These are phyloP conservation scores for Aspergillus sp. DNA, from an alignment of 2,329 filamentous ascomycete genomes.

Conservation along the genomic window DNA sequence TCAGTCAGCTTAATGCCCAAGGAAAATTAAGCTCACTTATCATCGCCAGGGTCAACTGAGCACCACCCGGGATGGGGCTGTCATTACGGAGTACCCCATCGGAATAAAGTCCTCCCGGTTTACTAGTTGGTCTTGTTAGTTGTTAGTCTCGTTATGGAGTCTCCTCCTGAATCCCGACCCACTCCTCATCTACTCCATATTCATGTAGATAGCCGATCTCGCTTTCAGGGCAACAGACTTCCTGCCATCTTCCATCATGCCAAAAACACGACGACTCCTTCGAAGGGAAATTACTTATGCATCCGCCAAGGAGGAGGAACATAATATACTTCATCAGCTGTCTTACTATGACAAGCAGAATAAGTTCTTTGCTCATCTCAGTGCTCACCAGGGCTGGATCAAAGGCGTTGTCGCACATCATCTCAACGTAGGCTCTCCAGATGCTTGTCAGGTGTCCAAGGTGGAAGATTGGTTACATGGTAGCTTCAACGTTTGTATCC, in stretches of 20 bases:
- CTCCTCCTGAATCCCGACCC: too few species aligned
- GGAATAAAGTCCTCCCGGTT: too few species aligned
- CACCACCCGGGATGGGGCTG: too few species aligned
- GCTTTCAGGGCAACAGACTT: not conserved
- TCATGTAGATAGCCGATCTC: too few species aligned
- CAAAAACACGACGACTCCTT: conserved; percentile 12
- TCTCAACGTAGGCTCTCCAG: conserved; percentile 21
- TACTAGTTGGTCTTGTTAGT: too few species aligned
- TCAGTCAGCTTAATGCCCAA: too few species aligned
- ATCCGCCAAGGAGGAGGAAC: conserved; percentile 21
- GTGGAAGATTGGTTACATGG: conserved; percentile 23
- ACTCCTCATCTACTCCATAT: too few species aligned
- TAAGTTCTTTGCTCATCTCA: conserved; percentile 24
- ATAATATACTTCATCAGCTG: conserved; percentile 27
- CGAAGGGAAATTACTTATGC: conserved; percentile 25
- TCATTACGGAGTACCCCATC: too few species aligned
- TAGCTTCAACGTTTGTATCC: conserved; percentile 23
- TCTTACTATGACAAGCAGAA: conserved; percentile 19
- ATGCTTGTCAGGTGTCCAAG: conserved; percentile 17
- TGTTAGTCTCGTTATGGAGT: too few species aligned
- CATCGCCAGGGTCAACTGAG: too few species aligned
- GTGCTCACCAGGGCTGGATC: conserved; percentile 21
- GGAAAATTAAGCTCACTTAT: too few species aligned
- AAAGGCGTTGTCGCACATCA: conserved; percentile 32
- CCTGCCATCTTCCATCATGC: not conserved